Evolutionary conservation across 768 basidiomycete genomes (phyloP).

Genomic region (Amanita fuliginea): DNA sequence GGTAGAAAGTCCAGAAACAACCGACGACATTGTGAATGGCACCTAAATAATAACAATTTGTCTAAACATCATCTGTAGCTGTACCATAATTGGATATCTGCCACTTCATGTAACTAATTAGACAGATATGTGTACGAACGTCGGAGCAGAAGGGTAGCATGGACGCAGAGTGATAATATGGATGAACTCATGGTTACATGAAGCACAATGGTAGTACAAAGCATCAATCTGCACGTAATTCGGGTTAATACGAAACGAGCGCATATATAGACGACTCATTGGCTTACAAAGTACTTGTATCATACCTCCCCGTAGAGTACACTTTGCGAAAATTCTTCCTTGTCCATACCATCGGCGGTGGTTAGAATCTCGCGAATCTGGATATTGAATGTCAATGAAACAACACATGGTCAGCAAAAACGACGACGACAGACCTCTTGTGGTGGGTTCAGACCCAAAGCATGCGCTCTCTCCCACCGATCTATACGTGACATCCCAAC

Average conservation of each 20-base stretch:
- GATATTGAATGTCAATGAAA: not conserved
- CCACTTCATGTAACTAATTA: too few species aligned
- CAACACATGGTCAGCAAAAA: not conserved
- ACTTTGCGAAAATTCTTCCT: constrained; percentile 42
- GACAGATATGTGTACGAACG: too few species aligned
- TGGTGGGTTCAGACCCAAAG: constrained; percentile 73
- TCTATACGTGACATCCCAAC: constrained; percentile 72
- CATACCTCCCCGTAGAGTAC: constrained; percentile 38
- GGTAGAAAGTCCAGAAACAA: constrained; percentile 36
- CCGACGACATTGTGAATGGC: not conserved
- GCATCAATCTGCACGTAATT: not conserved
- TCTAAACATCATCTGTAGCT: too few species aligned
- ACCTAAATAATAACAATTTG: too few species aligned
- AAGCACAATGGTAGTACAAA: not conserved
- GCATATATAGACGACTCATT: too few species aligned
- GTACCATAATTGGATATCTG: too few species aligned
- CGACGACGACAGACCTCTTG: constrained; percentile 41
- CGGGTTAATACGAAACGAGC: not conserved
- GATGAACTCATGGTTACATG: not conserved
- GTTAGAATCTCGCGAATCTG: constrained; percentile 74
- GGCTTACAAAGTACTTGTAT: not conserved
- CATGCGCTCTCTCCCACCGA: constrained; percentile 78
- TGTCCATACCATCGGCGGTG: constrained; percentile 51
- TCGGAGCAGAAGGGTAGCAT: too few species aligned
- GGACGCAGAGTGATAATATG: too few species aligned